Percentiles rank a stretch among this genome's conserved stretches.
These are phyloP conservation scores for Vanderwaltozyma verrucispora DNA, from an alignment of 805 yeast species.

Conservation along the genomic window DNA sequence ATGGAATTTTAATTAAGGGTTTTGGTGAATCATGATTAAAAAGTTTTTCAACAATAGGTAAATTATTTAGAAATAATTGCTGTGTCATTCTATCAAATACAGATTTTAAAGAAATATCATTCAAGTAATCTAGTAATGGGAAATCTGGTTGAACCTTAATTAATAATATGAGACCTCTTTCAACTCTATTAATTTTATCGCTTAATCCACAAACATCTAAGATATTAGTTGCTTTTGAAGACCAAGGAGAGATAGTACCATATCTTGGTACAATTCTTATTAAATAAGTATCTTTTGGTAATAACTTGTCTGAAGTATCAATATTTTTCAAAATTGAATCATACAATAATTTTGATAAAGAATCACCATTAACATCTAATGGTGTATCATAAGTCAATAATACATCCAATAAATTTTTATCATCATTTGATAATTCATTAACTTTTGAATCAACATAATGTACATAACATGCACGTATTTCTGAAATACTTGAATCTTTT, in stretches of 20 bases:
- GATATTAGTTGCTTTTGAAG: constrained; percentile 96
- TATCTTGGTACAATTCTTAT: constrained; percentile 80
- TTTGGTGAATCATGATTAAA: constrained; percentile 74
- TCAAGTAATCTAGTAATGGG: constrained; percentile 47
- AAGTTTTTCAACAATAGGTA: constrained; percentile 60
- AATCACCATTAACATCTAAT: constrained; percentile 40
- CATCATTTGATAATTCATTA: constrained; percentile 29
- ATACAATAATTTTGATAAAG: constrained; percentile 16
- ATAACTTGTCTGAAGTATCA: constrained; percentile 6
- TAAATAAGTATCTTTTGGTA: constrained; percentile 40
- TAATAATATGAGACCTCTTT: constrained; percentile 76
- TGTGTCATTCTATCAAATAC: constrained; percentile 96
- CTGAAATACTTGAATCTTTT: constrained; percentile 53
- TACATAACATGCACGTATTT: constrained; percentile 62
- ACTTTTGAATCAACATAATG: constrained; percentile 61
- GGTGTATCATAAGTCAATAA: constrained; percentile 68
- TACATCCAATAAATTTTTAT: constrained; percentile 40
- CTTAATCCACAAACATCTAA: constrained; percentile 78
- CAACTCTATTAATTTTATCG: constrained; percentile 66
- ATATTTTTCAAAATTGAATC: constrained; percentile 22
- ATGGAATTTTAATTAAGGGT: constrained; percentile 50
- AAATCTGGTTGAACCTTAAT: constrained; percentile 63
- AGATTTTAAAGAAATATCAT: constrained; percentile 50
- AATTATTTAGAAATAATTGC: constrained; percentile 42
- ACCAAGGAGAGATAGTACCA: constrained; percentile 98